Base-by-base conservation (phyloP, 1,139 yeast species). In the Eremothecium gossypii region DNA sequence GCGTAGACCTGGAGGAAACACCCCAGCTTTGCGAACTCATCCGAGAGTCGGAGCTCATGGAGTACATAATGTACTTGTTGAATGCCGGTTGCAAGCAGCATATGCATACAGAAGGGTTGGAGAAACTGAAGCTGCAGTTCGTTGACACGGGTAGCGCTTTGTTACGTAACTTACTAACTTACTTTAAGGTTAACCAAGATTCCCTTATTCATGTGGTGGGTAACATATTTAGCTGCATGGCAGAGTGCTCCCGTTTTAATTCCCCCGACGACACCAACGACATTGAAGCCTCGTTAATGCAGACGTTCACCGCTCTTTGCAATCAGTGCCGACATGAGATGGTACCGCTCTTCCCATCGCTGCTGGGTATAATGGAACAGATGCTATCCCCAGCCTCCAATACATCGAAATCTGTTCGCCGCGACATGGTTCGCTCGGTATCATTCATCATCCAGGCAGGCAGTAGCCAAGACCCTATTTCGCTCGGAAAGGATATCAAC, bases 231-330 rank as follows among this genome's bases (percentile, higher is more conserved):
- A 61, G 57, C 23, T 64, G 67, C 20, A 53, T 73, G 48, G 65
- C 61, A 46, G 44, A 38, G 9, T 60, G 60, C 35, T 33, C 45
- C 8, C 41, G 47, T 14, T 41, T 36, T 9, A 39, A 40, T 27
- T 38, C 38, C 2, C 33, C 36, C 6, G 53, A 53, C 13, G 26
- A 49, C 10, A 44, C 52, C 27, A 52, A 50, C 45, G 45, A 64
- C 47, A 36, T 58, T 50, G 61, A 63, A 45, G 43, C 69, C 58
- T 44, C 69, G 52, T 54, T 81, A 2, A 78, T 86, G 1, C 76
- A 71, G 47, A 74, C 86, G 0, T 73, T 80, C n/a, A 59, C 78
- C 9, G 68, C 65, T 31, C 69, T 82, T 5, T 80, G 87, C 58
- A 78, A 78, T 45, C 73, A 71, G 31, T 77, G 86, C 47, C 68